Evolutionary conservation across 2,329 filamentous ascomycete species (phyloP), one percentile per base, ranked within the genome.

Genomic region (Stemphylium lycopersici): DNA sequence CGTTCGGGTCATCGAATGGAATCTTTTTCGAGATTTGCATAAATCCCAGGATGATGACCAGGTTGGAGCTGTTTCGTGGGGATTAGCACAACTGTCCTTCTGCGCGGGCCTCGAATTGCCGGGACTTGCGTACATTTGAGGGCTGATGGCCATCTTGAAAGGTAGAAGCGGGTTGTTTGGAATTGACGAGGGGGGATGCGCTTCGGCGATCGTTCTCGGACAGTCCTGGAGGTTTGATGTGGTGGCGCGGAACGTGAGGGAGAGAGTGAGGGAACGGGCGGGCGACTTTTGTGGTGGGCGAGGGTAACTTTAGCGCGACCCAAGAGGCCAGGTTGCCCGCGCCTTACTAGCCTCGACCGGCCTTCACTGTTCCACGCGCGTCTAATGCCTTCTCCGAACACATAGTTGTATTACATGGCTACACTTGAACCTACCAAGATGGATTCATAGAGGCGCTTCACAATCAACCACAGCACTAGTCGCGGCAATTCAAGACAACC

Each of bases 21-120:
- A 99, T 87, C 79, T 89, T 91, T 86, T 98, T 98, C 69, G 92
- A 90, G 58, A 96, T 90, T 84, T 97, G 93, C 91, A 98, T 97
- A 89, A 97, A 96, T 75, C 90, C 77, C 69, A 75, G 57, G 59
- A 75, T 74, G 61, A 75, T 73, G 58, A 75, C 67, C 55, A 75
- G 69, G 64, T 75, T 75, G 60, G 72, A 64, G 47, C 71, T 73
- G 55, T 39, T 39, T 45, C 31, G 33, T 16, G 34, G 44, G 44
- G 24, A 59, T 74, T 69, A 75, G 69, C 62, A 63, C n/a, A 54
- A 37, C 44, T 45, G 54, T 58, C n/a, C 48, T 26, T 32, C 22
- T 24, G 6, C 16, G 22, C 16, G 22, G 16, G 45, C 18, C 20
- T 10, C 37, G 47, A 41, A 32, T 22, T 24, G 45, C 22, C 42